These are phyloP conservation scores for Lycium barbarum DNA, from an alignment of 257 asterid genomes.

Conservation along the genomic window DNA sequence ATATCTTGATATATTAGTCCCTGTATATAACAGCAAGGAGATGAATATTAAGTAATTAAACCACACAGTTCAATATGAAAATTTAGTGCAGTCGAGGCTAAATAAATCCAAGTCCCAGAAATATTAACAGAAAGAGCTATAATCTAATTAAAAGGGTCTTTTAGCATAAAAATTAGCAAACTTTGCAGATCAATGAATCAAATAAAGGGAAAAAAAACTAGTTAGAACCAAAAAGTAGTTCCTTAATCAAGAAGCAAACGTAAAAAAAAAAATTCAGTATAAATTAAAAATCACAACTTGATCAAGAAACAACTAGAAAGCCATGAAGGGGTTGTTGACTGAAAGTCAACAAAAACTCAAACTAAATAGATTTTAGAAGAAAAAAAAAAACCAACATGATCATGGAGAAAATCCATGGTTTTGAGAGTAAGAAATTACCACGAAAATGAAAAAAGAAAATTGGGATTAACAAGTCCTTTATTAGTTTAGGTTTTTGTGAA, in stretches of 20 bases:
- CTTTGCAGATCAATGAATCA: conserved; percentile 34
- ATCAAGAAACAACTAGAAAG: conserved; percentile 25
- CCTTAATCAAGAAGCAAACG: conserved; percentile 1
- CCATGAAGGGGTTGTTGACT: conserved; percentile 26
- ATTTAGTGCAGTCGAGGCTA: neutral
- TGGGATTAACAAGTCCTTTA: conserved; percentile 36
- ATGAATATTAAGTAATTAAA: conserved; percentile 30
- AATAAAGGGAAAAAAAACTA: neutral
- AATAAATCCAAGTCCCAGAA: conserved; percentile 26
- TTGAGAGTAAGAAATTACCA: conserved; percentile 46
- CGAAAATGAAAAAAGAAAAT: conserved; percentile 36
- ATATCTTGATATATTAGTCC: conserved; percentile 46
- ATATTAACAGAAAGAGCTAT: neutral
- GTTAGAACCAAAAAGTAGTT: conserved; percentile 27
- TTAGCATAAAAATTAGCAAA: neutral
- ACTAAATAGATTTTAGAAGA: neutral
- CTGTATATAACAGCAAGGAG: conserved; percentile 35
- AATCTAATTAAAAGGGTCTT: neutral
- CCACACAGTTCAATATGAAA: conserved; percentile 2
- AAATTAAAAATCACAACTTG: conserved; percentile 31
- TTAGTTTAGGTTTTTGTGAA: conserved; percentile 45
- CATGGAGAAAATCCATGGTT: conserved; percentile 20
- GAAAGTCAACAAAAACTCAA: conserved; percentile 16
- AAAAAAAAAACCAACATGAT: neutral
- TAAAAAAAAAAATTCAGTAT: neutral